Conservation (phyloP, 768 basidiomycete species). For the Boletus speciosus region DNA sequence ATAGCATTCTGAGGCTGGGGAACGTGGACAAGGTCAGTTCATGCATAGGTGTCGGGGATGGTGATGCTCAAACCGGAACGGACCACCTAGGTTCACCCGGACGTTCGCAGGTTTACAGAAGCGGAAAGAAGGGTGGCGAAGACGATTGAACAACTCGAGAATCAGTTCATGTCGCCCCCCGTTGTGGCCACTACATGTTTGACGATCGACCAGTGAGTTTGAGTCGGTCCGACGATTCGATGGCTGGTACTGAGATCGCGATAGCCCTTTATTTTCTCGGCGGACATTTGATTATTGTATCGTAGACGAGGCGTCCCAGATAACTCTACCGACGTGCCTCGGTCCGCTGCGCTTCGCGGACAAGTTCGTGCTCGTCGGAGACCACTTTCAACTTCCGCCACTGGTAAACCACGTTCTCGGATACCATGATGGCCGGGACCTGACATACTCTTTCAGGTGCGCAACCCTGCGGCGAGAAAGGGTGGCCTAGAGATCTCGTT, state of each 20-base stretch:
- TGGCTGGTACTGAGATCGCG: conserved; percentile 4
- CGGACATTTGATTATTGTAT: conserved; percentile 95
- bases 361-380: conserved; percentile 92
- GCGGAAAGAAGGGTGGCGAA: conserved; percentile 50
- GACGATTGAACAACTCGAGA: conserved; percentile 80
- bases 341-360: conserved; percentile 90
- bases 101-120: conserved; percentile 69
- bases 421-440: background rate
- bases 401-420: conserved; percentile 49
- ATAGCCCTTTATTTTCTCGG: conserved; percentile 77
- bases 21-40: conserved; percentile 81
- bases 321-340: conserved; percentile 91
- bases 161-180: conserved; percentile 79
- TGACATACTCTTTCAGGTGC: conserved; percentile 53
- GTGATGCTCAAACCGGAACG: conserved; percentile 2
- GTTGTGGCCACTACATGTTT: conserved; percentile 97
- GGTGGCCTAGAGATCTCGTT: conserved; percentile 88
- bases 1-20: conserved; percentile 79
- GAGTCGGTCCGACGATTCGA: background rate
- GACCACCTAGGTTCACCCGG: conserved; percentile 69
- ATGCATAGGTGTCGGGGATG: background rate
- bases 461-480: conserved; percentile 71
- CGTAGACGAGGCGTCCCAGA: conserved; percentile 97
- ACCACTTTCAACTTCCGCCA: conserved; percentile 96
- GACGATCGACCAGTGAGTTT: conserved; percentile 85